phyloP scores from a whole-genome alignment of 352 stramenopile genomes.

The Pythium utonaiense region DNA sequence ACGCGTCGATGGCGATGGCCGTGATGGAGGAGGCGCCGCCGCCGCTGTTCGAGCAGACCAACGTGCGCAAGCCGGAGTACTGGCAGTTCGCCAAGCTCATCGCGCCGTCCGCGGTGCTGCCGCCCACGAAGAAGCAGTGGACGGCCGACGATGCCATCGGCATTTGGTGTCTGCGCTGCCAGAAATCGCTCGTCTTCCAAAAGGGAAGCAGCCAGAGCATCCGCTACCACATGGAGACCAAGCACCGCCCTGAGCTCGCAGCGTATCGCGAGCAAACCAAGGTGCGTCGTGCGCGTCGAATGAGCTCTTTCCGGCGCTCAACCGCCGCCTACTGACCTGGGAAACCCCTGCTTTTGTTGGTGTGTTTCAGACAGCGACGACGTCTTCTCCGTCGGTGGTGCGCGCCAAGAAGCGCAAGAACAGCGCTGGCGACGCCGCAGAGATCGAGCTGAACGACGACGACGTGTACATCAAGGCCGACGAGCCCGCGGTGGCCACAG shows the following conservation, averaged over 20 bases:
- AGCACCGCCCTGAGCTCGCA: constrained; percentile 35
- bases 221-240: constrained; percentile 61
- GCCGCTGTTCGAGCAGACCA: constrained; percentile 41
- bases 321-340: neutral
- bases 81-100: constrained; percentile 47
- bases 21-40: constrained; percentile 16
- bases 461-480: neutral
- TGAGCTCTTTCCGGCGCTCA: too few species aligned
- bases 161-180: constrained; percentile 47
- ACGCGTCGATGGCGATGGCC: neutral
- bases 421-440: constrained; percentile 7
- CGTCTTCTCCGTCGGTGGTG: neutral
- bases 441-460: neutral
- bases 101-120: constrained; percentile 23
- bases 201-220: constrained; percentile 56
- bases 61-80: constrained; percentile 54
- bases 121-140: constrained; percentile 39
- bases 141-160: constrained; percentile 41
- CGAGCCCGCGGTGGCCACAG: neutral
- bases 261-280: constrained; percentile 24
- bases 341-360: neutral
- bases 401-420: constrained; percentile 25
- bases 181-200: constrained; percentile 32
- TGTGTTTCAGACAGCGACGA: neutral
- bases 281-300: too few species aligned